Conservation (phyloP, 306 rosid species). For the Arachis hypogaea region DNA sequence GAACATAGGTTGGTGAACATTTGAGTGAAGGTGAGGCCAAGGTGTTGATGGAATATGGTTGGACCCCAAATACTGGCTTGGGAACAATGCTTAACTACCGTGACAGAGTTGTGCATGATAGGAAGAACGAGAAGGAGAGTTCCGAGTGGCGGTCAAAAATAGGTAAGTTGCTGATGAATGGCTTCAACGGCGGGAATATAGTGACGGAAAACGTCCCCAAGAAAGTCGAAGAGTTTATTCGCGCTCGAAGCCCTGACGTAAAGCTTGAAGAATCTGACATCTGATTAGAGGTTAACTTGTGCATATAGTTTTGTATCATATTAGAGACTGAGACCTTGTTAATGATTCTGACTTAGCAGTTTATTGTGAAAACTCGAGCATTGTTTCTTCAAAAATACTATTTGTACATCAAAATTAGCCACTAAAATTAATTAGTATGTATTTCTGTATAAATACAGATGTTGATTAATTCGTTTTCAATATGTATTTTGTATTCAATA, state of each 20-base stretch:
- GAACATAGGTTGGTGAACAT: constrained; percentile 53
- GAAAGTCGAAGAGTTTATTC: constrained; percentile 46
- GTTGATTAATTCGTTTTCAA: no score
- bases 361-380: neutral
- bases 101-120: constrained; percentile 86
- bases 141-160: constrained; percentile 89
- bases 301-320: constrained; percentile 19
- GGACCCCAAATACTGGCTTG: constrained; percentile 78
- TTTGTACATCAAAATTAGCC: neutral
- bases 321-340: neutral
- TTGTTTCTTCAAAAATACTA: neutral
- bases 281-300: constrained; percentile 43
- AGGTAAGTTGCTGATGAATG: constrained; percentile 75
- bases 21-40: constrained; percentile 74
- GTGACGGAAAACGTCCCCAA: constrained; percentile 51
- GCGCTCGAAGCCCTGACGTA: constrained; percentile 44
- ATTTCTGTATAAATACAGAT: no score
- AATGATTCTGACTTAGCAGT: neutral
- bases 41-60: constrained; percentile 78
- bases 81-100: constrained; percentile 90
- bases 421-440: no score
- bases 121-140: constrained; percentile 55
- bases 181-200: constrained; percentile 65
- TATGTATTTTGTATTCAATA: no score
- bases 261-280: constrained; percentile 47